phyloP scores from a whole-genome alignment of 495 filamentous ascomycete species.

The Rhypophila decipiens region DNA sequence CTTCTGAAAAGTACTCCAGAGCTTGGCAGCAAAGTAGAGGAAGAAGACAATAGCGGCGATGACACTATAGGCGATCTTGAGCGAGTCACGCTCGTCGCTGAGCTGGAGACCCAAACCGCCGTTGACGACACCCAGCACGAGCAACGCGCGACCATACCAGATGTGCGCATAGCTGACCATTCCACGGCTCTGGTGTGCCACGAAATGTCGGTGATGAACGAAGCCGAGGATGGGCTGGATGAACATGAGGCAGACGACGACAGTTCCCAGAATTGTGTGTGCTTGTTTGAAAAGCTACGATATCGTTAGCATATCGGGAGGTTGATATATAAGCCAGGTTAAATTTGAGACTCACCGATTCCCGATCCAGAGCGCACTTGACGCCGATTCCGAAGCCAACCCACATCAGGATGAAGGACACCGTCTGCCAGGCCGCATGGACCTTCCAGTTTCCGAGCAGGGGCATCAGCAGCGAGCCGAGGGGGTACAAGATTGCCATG shows the following conservation, averaged over 20 bases:
- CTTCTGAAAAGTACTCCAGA: conserved; percentile 7
- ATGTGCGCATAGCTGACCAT: conserved; percentile 56
- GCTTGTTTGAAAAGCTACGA: conserved; percentile 31
- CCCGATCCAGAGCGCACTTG: conserved; percentile 29
- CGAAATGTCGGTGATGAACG: conserved; percentile 56
- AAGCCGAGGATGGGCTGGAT: conserved; percentile 61
- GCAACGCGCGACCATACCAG: conserved; percentile 60
- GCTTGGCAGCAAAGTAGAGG: conserved; percentile 31
- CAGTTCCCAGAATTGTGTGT: conserved; percentile 51
- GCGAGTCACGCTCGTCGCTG: conserved; percentile 33
- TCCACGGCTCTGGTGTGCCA: conserved; percentile 42
- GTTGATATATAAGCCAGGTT: background rate
- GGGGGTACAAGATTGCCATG: conserved; percentile 49
- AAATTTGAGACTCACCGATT: conserved; percentile 24
- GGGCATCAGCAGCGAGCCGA: conserved; percentile 52
- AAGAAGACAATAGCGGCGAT: conserved; percentile 49
- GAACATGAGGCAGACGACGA: conserved; percentile 50
- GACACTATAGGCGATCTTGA: conserved; percentile 53
- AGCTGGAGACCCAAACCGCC: conserved; percentile 60
- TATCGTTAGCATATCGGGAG: conserved; percentile 4
- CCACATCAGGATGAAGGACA: conserved; percentile 50
- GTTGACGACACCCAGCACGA: conserved; percentile 63
- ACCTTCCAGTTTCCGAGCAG: conserved; percentile 42
- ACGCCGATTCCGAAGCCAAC: conserved; percentile 59
- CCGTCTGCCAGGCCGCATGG: conserved; percentile 53